These are phyloP conservation scores for Syzygium grande DNA, from an alignment of 345 rosid species.

Conservation along the genomic window DNA sequence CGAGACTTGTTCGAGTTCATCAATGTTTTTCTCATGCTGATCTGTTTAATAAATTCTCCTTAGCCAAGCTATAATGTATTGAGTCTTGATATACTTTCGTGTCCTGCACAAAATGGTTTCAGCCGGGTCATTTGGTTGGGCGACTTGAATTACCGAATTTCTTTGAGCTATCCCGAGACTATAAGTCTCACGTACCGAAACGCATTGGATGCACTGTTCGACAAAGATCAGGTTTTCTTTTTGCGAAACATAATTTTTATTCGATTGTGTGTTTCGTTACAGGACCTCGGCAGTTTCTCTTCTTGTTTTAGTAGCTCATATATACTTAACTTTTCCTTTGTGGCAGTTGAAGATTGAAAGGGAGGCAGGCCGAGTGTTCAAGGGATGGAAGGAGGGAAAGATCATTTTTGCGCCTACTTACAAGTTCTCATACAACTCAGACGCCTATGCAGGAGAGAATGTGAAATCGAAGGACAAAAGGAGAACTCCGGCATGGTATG, in stretches of 20 bases:
- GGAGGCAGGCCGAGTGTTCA: constrained; percentile 82
- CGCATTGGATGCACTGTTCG: constrained; percentile 57
- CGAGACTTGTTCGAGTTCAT: not conserved
- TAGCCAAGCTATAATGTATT: not conserved
- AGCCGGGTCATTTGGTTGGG: constrained; percentile 93
- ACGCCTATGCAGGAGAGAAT: constrained; percentile 69
- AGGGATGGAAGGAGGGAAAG: constrained; percentile 89
- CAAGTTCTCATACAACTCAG: constrained; percentile 80
- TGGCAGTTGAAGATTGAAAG: constrained; percentile 80
- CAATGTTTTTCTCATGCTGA: not conserved
- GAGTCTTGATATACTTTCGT: not conserved
- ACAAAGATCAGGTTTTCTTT: constrained; percentile 77
- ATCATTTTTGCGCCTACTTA: constrained; percentile 89
- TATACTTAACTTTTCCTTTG: not conserved
- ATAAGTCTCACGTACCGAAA: constrained; percentile 44
- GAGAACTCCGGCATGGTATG: constrained; percentile 96
- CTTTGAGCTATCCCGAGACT: constrained; percentile 74
- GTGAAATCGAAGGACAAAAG: constrained; percentile 57
- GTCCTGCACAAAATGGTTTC: not conserved
- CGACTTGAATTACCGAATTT: constrained; percentile 89
- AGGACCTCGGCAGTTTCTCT: not conserved
- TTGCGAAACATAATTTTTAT: not conserved
- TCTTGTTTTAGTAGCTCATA: not conserved
- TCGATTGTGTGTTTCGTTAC: not conserved
- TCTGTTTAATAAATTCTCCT: not conserved